Percentiles rank a stretch among this genome's conserved stretches.
These are phyloP conservation scores for Malus hybrid DNA, from an alignment of 331 rosid species.

Conservation along the genomic window DNA sequence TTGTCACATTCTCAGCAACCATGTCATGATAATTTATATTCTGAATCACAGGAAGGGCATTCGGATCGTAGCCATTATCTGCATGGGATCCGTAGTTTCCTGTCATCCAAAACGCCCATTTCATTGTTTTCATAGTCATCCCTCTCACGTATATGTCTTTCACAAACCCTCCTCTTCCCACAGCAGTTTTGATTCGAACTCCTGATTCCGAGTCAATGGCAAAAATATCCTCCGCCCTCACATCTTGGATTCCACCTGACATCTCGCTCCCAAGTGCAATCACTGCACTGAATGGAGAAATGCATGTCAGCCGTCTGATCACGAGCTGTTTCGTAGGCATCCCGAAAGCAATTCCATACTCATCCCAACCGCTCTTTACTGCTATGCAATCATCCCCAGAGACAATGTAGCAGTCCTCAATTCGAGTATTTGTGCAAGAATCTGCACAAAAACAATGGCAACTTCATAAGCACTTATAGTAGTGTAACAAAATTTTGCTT, in stretches of 20 bases:
- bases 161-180: conserved; percentile 76
- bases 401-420: conserved; percentile 79
- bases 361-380: conserved; percentile 88
- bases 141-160: conserved; percentile 59
- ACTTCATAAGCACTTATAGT: no score
- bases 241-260: conserved; percentile 81
- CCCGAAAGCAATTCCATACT: conserved; percentile 65
- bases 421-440: conserved; percentile 72
- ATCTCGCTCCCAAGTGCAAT: conserved; percentile 75
- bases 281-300: conserved; percentile 62
- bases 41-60: conserved; percentile 55
- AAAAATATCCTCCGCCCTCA: conserved; percentile 59
- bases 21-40: conserved; percentile 56
- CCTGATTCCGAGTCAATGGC: conserved; percentile 63
- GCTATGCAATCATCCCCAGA: conserved; percentile 91
- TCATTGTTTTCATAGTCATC: conserved; percentile 63
- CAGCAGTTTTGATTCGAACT: conserved; percentile 60
- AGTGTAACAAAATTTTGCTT: no score
- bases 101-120: conserved; percentile 81
- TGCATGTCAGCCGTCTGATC: conserved; percentile 61
- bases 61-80: conserved; percentile 60
- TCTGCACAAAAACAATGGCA: conserved; percentile 25
- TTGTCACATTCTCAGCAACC: conserved; percentile 61
- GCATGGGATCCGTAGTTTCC: conserved; percentile 73
- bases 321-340: conserved; percentile 63